A percentile compares a stretch with the other conserved stretches of the same genome.
These are phyloP conservation scores for Calophaca sinica DNA, from an alignment of 306 rosid species.

Conservation along the genomic window DNA sequence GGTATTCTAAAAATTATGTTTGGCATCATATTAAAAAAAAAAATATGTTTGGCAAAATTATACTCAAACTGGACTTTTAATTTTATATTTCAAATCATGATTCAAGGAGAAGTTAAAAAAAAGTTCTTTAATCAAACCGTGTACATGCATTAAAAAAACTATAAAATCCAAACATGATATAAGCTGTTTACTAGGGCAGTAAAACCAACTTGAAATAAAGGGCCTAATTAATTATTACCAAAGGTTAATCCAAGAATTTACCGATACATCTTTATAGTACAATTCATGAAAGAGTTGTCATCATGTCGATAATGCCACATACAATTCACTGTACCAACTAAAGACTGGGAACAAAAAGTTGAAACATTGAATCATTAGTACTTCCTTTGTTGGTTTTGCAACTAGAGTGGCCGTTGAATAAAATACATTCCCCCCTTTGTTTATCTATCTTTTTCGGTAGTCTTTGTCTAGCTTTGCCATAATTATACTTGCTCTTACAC, in stretches of 20 bases:
- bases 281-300: slow-evolving; percentile 37
- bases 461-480: slow-evolving; percentile 38
- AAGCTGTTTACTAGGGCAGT: neutral
- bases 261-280: slow-evolving; percentile 2
- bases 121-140: no score
- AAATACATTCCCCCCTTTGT: slow-evolving; percentile 8
- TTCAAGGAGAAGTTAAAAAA: no score
- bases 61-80: neutral
- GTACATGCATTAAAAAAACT: no score
- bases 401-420: slow-evolving; percentile 9
- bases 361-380: slow-evolving; percentile 52
- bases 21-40: no score
- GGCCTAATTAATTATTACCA: neutral
- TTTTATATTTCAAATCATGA: neutral
- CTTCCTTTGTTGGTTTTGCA: slow-evolving; percentile 36
- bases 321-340: slow-evolving; percentile 40
- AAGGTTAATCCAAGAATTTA: neutral
- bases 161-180: neutral
- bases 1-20: neutral
- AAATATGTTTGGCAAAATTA: neutral
- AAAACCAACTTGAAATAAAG: neutral
- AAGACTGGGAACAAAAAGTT: slow-evolving; percentile 25
- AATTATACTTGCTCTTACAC: slow-evolving; percentile 38
- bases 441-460: slow-evolving; percentile 39
- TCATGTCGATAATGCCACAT: slow-evolving; percentile 35